These are phyloP conservation scores for Pestalotiopsis sp. DNA, from an alignment of 2,329 filamentous ascomycete genomes.

Conservation along the genomic window DNA sequence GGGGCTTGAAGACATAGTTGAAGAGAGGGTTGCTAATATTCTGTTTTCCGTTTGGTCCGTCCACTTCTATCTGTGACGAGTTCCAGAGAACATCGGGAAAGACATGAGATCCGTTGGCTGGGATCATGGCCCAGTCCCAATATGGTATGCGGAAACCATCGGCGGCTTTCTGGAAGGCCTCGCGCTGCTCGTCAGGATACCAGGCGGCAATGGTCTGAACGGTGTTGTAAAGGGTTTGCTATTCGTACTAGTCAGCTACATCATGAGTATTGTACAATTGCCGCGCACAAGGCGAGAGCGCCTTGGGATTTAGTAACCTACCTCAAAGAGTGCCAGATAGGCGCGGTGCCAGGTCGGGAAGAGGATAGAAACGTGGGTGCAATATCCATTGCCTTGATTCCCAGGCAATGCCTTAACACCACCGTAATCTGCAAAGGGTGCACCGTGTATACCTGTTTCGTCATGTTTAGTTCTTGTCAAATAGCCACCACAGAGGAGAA, in stretches of 20 bases:
- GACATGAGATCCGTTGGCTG: conserved; percentile 47
- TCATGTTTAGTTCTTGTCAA: not conserved
- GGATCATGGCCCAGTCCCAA: conserved; percentile 57
- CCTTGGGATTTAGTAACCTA: conserved; percentile 24
- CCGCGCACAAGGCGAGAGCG: not conserved
- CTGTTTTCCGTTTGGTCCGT: conserved; percentile 56
- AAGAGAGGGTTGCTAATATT: conserved; percentile 63
- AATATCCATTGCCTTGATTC: conserved; percentile 67
- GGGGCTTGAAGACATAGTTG: conserved; percentile 59
- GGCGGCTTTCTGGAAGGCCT: conserved; percentile 52
- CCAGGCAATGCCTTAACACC: conserved; percentile 50
- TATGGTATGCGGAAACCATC: conserved; percentile 56
- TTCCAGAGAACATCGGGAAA: conserved; percentile 49
- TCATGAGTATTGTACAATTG: not conserved
- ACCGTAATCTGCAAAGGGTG: conserved; percentile 61
- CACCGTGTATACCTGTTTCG: conserved; percentile 72
- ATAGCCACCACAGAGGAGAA: conserved; percentile 10
- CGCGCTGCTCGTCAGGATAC: conserved; percentile 42
- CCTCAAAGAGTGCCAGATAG: conserved; percentile 66
- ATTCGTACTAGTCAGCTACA: conserved; percentile 32
- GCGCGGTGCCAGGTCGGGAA: conserved; percentile 85
- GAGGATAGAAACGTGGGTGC: conserved; percentile 71
- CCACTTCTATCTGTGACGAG: conserved; percentile 43
- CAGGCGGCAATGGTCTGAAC: conserved; percentile 32
- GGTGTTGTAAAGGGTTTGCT: conserved; percentile 39